Base-by-base conservation (phyloP, 1,284 basidiomycete genomes). In the Moniliophthora roreri region DNA sequence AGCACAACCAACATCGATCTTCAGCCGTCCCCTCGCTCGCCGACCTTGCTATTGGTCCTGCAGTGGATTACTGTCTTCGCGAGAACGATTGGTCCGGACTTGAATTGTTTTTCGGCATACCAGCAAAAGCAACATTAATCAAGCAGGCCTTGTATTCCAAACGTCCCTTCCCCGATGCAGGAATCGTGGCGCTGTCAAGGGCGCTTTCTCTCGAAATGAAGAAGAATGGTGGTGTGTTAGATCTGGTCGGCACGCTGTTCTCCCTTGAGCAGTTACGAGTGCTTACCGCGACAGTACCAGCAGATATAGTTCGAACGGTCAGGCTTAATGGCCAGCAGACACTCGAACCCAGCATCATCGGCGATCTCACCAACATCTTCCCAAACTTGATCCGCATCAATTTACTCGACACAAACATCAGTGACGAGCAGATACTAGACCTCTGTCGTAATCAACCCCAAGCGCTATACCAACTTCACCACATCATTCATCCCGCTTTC, bases 31-130 rank as follows among this genome's bases (percentile, higher is more conserved):
- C 66, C 1, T 55, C 61, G 9, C 64, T 70, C 15, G 58, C 58
- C 1, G 63, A 68, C 18, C 51, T 70, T 18, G 48, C 65, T 1
- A 34, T 72, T 7, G 53, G 51, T 11, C 57, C 59, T n/a, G 66
- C 66, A 1, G 47, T 72, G 11, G 50, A 54, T 9, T 62, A 65
- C 15, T 54, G 56, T n/a, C 50, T 70, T 18, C 48, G 63, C 15
- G 54, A 24, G 13, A 64, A 56, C 2, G 61, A 68, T 20, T 59
- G 58, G 3, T 47, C 49, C 13, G 57, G 53, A 4, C 34, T 71
- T 2, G 68, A 69, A 46, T 49, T 56, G 6, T 26, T 71, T 16
- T 20, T 68, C 16, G 61, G 52, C 61, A 55, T 66, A n/a, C 65
- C 67, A 1, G 65, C 60, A 2, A 69, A 66, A 51, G 56, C 53